Percentiles rank a stretch among this genome's conserved stretches.
phyloP scores from a whole-genome alignment of 768 basidiomycete genomes.

The Nidularia pulvinata region DNA sequence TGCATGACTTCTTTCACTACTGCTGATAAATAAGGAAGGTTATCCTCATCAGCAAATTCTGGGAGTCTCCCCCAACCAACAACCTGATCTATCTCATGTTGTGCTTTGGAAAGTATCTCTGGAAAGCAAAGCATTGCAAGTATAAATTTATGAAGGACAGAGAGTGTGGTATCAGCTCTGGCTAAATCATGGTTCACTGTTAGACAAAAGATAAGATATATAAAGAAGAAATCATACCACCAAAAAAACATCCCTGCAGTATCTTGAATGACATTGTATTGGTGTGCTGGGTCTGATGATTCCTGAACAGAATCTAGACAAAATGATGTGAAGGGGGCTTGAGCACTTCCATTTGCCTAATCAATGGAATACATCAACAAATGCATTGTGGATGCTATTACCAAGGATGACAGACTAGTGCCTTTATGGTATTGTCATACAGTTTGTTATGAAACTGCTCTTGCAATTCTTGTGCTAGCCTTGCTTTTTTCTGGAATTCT shows the following conservation, averaged over 20 bases:
- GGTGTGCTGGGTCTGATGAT: conserved; percentile 8
- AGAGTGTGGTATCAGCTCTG: background rate
- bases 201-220: no score
- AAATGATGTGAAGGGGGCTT: conserved; percentile 15
- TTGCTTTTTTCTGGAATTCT: conserved; percentile 53
- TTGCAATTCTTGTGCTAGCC: conserved; percentile 34
- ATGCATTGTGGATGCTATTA: conserved; percentile 6
- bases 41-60: background rate
- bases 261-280: conserved; percentile 25
- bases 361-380: background rate
- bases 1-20: conserved; percentile 1
- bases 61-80: background rate
- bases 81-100: conserved; percentile 1
- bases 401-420: conserved; percentile 13
- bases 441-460: conserved; percentile 33
- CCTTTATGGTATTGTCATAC: conserved; percentile 20
- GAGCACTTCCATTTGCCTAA: background rate
- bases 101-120: background rate
- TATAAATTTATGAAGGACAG: background rate
- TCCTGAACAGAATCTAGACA: conserved; percentile 15
- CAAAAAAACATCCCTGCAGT: conserved; percentile 38
- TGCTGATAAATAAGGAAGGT: background rate
- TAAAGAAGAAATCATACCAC: conserved; percentile 12
- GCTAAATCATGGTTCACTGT: no score
- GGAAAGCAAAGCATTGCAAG: background rate